phyloP scores from a whole-genome alignment of 1,139 yeast genomes.

The Sugiyamaella pinicola region DNA sequence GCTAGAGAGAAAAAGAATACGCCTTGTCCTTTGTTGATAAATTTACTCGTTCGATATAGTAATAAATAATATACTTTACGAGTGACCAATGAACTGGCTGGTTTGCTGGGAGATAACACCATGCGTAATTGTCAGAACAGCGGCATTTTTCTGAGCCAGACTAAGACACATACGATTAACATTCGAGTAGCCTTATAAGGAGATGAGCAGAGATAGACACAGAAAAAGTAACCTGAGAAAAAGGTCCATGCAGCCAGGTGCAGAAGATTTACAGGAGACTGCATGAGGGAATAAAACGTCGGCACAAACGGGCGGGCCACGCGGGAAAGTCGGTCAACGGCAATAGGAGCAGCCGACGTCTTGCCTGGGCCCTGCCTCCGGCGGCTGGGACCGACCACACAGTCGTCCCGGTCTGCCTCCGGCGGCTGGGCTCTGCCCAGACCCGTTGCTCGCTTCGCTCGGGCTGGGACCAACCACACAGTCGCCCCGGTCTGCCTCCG shows the following conservation, averaged over 20 bases:
- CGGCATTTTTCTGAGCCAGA: constrained; percentile 1
- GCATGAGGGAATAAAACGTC: constrained; percentile 1
- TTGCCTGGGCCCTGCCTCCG: background rate
- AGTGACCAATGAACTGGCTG: background rate
- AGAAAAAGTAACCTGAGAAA: background rate
- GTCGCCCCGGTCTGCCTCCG: background rate
- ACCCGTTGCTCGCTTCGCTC: background rate
- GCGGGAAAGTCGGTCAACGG: constrained; percentile 2
- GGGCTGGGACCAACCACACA: no score
- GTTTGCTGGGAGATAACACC: constrained; percentile 14
- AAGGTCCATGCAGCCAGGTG: constrained; percentile 8
- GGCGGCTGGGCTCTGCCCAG: constrained; percentile 2
- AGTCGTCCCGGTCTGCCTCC: background rate
- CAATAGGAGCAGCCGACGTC: constrained; percentile 10
- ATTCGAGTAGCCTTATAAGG: background rate
- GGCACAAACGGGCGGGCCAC: background rate
- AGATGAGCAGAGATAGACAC: background rate
- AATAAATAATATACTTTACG: no score
- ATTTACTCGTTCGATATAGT: no score
- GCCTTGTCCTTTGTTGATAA: background rate
- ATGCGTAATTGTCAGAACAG: background rate
- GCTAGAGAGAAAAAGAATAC: background rate
- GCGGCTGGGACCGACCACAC: no score
- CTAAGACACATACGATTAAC: constrained; percentile 12
- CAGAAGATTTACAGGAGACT: constrained; percentile 10